A percentile compares a stretch with the other conserved stretches of the same genome.
Evolutionary conservation across 495 filamentous ascomycete species (phyloP).

Genomic region (Penicillium riverlandense): DNA sequence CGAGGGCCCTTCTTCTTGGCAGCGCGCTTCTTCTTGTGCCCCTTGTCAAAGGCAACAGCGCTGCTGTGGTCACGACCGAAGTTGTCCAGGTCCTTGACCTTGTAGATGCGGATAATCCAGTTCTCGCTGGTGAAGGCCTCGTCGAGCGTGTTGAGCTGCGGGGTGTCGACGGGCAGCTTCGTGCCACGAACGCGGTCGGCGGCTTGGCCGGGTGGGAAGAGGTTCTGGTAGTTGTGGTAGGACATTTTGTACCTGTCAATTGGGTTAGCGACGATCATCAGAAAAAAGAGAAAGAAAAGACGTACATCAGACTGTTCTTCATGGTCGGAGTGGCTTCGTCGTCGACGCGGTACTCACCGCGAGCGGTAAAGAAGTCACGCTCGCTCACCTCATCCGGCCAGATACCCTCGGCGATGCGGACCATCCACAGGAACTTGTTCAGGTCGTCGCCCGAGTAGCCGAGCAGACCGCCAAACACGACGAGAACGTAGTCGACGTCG

Average conservation of each 20-base stretch:
- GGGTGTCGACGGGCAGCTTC: conserved; percentile 76
- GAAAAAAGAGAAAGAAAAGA: neutral
- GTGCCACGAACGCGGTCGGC: conserved; percentile 81
- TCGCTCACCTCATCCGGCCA: conserved; percentile 99
- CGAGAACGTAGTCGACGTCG: conserved; percentile 95
- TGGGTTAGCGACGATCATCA: conserved; percentile 26
- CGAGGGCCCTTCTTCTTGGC: conserved; percentile 72
- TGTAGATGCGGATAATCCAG: conserved; percentile 99
- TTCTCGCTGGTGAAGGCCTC: conserved; percentile 99
- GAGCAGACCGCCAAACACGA: conserved; percentile 93
- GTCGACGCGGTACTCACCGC: conserved; percentile 95
- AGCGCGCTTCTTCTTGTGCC: conserved; percentile 88
- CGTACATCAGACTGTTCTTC: conserved; percentile 98
- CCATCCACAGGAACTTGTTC: conserved; percentile 99
- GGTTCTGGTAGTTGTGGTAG: conserved; percentile 91
- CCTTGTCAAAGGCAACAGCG: conserved; percentile 83
- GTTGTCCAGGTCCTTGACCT: conserved; percentile 98
- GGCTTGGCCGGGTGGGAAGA: conserved; percentile 91
- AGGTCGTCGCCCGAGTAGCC: conserved; percentile 99
- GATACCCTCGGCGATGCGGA: conserved; percentile 96
- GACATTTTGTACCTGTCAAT: conserved; percentile 96
- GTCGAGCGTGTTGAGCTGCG: conserved; percentile 80
- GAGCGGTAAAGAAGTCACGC: conserved; percentile 88
- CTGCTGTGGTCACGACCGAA: conserved; percentile 81
- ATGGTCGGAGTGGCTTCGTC: conserved; percentile 92